phyloP scores from a whole-genome alignment of 2,329 filamentous ascomycete genomes.

The Pestalotiopsis sp. region DNA sequence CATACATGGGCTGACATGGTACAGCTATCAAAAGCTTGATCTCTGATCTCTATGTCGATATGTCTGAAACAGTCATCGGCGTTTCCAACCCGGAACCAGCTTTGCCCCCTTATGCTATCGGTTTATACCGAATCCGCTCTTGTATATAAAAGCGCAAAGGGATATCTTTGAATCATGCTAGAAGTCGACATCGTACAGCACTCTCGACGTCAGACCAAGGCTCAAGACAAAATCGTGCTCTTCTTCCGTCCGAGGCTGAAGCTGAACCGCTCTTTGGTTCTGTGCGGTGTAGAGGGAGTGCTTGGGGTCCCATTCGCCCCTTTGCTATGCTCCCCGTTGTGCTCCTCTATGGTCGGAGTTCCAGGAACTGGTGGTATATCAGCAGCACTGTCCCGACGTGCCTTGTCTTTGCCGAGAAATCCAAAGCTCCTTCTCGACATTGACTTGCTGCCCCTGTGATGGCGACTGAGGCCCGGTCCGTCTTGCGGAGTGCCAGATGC shows the following conservation, averaged over 20 bases:
- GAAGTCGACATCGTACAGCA: not conserved
- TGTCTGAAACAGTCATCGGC: not conserved
- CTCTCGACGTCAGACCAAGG: not conserved
- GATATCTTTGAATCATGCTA: not conserved
- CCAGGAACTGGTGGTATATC: conserved; percentile 17
- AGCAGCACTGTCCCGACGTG: conserved; percentile 37
- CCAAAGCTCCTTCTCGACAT: conserved; percentile 76
- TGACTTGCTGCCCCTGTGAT: conserved; percentile 75
- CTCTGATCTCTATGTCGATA: not conserved
- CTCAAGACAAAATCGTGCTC: conserved; percentile 51
- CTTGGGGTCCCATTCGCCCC: conserved; percentile 9
- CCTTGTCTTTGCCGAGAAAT: conserved; percentile 61
- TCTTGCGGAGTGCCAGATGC: conserved; percentile 32
- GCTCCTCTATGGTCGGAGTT: conserved; percentile 25
- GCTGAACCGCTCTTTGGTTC: conserved; percentile 65
- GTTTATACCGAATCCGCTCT: not conserved
- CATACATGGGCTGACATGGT: not conserved
- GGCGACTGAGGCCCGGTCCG: conserved; percentile 61
- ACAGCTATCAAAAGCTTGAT: not conserved
- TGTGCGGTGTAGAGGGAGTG: conserved; percentile 19
- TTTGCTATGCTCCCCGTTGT: conserved; percentile 29
- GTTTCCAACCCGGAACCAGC: not conserved
- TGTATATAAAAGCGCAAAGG: not conserved
- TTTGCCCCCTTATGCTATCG: not conserved
- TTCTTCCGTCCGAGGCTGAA: conserved; percentile 73